Conservation (phyloP, 345 rosid species). For the Brassica cretica region DNA sequence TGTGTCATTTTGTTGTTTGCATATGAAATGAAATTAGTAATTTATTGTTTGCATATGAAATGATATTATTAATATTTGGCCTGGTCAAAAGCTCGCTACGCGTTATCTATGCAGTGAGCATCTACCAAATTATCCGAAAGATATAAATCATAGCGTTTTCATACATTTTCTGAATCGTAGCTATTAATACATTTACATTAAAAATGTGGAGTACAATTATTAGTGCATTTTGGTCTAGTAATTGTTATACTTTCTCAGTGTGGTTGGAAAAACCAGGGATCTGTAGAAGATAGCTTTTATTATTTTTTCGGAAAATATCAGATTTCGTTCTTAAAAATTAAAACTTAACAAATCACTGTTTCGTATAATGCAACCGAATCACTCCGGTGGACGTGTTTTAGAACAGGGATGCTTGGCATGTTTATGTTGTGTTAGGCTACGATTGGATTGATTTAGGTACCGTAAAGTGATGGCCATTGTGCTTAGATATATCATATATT, state of each 20-base stretch:
- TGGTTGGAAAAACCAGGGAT: too few species aligned
- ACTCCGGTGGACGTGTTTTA: too few species aligned
- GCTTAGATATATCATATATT: too few species aligned
- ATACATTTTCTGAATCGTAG: neutral
- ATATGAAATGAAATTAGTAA: neutral
- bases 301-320: too few species aligned
- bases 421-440: slow-evolving; percentile 6
- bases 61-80: neutral
- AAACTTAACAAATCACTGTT: too few species aligned
- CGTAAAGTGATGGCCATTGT: slow-evolving; percentile 7
- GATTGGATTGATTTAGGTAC: slow-evolving; percentile 23
- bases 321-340: too few species aligned
- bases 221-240: too few species aligned
- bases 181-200: neutral
- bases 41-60: neutral
- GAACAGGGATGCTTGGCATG: neutral
- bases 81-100: neutral
- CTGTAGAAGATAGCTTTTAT: too few species aligned
- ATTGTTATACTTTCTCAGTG: too few species aligned
- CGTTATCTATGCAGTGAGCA: neutral
- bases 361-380: too few species aligned
- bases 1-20: neutral
- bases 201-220: too few species aligned
- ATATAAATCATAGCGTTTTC: neutral
- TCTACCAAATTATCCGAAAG: neutral